Percentiles rank a stretch among this genome's conserved stretches.
Conservation (phyloP, 345 rosid genomes). For the Syzygium grande region DNA sequence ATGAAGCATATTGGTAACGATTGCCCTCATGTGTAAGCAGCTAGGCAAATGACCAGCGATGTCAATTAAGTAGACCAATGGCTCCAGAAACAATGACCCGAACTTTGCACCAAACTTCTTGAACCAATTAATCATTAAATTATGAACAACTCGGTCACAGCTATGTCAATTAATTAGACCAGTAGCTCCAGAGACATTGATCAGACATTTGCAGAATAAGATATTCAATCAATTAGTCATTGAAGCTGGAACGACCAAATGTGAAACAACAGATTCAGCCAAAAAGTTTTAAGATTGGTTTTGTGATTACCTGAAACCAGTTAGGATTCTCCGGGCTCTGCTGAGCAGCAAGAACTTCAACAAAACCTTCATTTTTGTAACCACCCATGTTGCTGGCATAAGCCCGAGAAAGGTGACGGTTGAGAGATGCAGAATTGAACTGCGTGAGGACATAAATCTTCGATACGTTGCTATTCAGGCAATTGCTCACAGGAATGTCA, state of each 20-base stretch:
- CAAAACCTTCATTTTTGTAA: slow-evolving; percentile 95
- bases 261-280: not conserved
- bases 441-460: slow-evolving; percentile 96
- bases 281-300: not conserved
- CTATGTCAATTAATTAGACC: not conserved
- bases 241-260: not conserved
- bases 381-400: slow-evolving; percentile 98
- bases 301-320: slow-evolving; percentile 74
- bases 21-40: not conserved
- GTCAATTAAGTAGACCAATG: not conserved
- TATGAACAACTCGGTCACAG: not conserved
- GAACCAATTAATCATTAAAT: not conserved
- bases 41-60: not conserved
- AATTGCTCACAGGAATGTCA: slow-evolving; percentile 95
- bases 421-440: slow-evolving; percentile 93
- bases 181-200: not conserved
- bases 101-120: not conserved
- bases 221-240: not conserved
- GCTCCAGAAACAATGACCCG: not conserved
- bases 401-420: slow-evolving; percentile 91
- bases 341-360: slow-evolving; percentile 98
- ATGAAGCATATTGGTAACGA: not conserved
- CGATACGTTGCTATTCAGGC: slow-evolving; percentile 82
- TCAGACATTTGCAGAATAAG: not conserved
- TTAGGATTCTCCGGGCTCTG: slow-evolving; percentile 98